Evolutionary conservation across 805 yeast genomes (phyloP), one percentile per base, ranked within the genome.

Genomic region (Saccharomycopsis capsularis): DNA sequence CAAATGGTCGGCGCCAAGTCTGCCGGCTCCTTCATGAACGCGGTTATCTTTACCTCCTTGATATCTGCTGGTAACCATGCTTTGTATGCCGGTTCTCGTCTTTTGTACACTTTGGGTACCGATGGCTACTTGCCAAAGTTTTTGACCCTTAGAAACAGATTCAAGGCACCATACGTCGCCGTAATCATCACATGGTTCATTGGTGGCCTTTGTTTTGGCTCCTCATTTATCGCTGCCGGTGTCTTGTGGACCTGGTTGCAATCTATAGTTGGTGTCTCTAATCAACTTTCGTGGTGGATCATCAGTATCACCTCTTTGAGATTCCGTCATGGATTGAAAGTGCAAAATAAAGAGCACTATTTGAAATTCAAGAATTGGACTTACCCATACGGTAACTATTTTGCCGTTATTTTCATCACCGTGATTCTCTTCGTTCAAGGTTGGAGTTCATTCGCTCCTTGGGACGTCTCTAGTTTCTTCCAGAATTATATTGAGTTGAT

Each of bases 201-300:
- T 29, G 78, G 82, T 39, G 82, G 81, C 0, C 63, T 78, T 41
- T 77, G 81, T 59, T 79, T 79, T 57, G 84, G 79, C 1, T 73
- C 81, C 3, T 75, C 81, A 1, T 75, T 74, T 55, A 68, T 74
- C 48, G 76, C 76, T 21, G 73, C 78, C 1, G 79, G 79, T 40
- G 64, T 66, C n/a, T 62, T 75, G 36, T 75, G 79, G 79, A 54
- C 67, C 15, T 75, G 79, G 78, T 61, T 75, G 48, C 79, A 73
- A 62, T 64, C 70, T 48, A 67, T 74, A 46, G 78, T 74, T 46
- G 79, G 78, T 56, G 75, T 75, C 18, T 72, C 79, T 3, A 75
- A 75, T 58, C 75, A 73, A 59, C 58, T 75, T 40, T 69, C 76
- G 24, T 74, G 80, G 80, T 63, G 71, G 57, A 62, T 67, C 48